Percentiles rank a stretch among this genome's conserved stretches.
Evolutionary conservation across 805 yeast genomes (phyloP).

Genomic region (Middelhovenomyces tepae): DNA sequence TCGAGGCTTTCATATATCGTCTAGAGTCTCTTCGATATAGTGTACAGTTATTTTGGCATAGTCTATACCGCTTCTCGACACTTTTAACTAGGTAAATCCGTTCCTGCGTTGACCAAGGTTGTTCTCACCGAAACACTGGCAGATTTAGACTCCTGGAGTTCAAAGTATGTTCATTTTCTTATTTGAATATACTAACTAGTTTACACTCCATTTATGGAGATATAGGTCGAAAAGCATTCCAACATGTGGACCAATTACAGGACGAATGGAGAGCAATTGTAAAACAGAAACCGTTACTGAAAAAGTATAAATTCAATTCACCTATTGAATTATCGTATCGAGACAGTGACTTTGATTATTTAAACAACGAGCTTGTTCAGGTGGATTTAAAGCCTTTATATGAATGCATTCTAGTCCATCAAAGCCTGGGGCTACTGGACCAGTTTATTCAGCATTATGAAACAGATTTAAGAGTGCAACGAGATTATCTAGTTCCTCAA

Average conservation of each 20-base stretch:
- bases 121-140: constrained; percentile 64
- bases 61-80: no score
- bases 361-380: constrained; percentile 37
- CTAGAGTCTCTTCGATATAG: no score
- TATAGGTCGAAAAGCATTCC: constrained; percentile 51
- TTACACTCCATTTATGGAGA: constrained; percentile 34
- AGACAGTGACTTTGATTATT: constrained; percentile 37
- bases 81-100: no score
- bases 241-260: constrained; percentile 47
- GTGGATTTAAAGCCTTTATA: constrained; percentile 66
- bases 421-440: constrained; percentile 59
- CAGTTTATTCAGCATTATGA: constrained; percentile 53
- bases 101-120: constrained; percentile 65
- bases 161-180: no score
- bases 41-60: no score
- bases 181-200: no score
- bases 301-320: constrained; percentile 65
- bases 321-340: constrained; percentile 77
- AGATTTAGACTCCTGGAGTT: constrained; percentile 52
- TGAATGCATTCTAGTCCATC: constrained; percentile 76
- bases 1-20: no score
- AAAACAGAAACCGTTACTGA: constrained; percentile 35
- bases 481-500: constrained; percentile 63
- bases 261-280: constrained; percentile 49
- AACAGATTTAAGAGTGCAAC: constrained; percentile 62